Base-by-base conservation (phyloP, 2,329 filamentous ascomycete species). In the Paracoccidioides brasiliensis region DNA sequence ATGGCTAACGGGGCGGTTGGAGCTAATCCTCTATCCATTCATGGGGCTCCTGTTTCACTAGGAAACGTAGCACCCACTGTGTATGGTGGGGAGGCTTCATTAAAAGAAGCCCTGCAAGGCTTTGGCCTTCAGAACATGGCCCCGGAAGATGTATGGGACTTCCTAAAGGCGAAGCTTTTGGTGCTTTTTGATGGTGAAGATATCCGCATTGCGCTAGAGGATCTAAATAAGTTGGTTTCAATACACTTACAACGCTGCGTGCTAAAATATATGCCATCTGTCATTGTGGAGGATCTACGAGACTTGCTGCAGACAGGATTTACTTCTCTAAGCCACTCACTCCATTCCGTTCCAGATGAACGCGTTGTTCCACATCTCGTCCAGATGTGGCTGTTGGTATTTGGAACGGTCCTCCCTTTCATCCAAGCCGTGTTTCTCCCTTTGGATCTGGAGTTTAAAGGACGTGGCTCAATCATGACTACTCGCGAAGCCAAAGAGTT, bases 351-450 rank as follows among this genome's bases (percentile, higher is more conserved):
- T 0, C 79, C 88, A 0, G 91, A 97, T 65, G 90, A 95, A 58
- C 81, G 85, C 38, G 80, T 97, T n/a, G 89, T 97, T 28, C 88
- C 89, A 0, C 83, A 89, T 55, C 77, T 98, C 0, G 91, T 96
- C 2, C 89, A 95, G 67, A 83, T 96, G 66, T 98, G 93, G 93
- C 81, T 94, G 57, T 84, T 93, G 49, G 90, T 93, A 0, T 96
- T 96, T 64, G 91, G 89, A 2, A 86, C 82, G 5, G 88, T 97
- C 41, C 73, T 97, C 4, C 93, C 93, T 0, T 97, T 95, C 66
- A 84, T 98, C 64, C 91, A 97, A 73, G 90, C 91, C 0, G 90
- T 96, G 0, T 96, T 98, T 66, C 75, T 98, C 1, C 93, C 90
- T 0, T 74, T 98, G 0, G 93, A 98, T 65, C 80, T 95, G 9